Evolutionary conservation across 306 rosid genomes (phyloP), one percentile per base, ranked within the genome.

Genomic region (Urtica urens): DNA sequence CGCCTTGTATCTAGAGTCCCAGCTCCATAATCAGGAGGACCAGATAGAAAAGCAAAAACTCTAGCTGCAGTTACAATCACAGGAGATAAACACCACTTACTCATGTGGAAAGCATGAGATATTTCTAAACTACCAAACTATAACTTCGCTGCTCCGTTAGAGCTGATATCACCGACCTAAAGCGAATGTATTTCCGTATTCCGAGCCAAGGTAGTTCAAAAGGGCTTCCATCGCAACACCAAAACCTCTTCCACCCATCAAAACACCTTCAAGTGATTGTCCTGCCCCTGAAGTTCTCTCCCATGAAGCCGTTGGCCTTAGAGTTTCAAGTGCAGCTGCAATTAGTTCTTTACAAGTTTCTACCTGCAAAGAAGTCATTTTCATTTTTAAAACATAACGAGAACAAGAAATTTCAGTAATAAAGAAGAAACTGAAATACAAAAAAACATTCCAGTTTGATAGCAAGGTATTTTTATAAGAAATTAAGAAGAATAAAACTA

Each of bases 21-120:
- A 55, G 95, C 78, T 58, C 95, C 97, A 78, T 72, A 84, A 70
- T 90, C 97, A 56, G 95, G 95, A 65, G 95, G 92, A 29, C 95
- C 97, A 26, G 95, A 79, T 38, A 90, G 71, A 73, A 90, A 81
- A 28, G 93, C 87, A 74, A 84, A 84, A 58, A 81, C 60, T 79
- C 97, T 90, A 75, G 93, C 97, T 90, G 87, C 79, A 58, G 42
- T 57, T 57, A 63, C 42, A 35, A 19, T 53, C 45, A 72, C 53
- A 28, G 50, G 58, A 72, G 60, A 75, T 49, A 65, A 66, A 28
- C 42, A 62, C 23, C 30, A 54, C 43, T 61, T 42, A 72, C 47
- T 38, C 44, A 22, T 51, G 58, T 64, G 23, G 34, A 56, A 42
- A 8, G 28, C 12, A 49, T 52, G 30, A 13, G 16, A 37, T 38